These are phyloP conservation scores for Microcera coccophila DNA, from an alignment of 2,329 filamentous ascomycete species.

Conservation along the genomic window DNA sequence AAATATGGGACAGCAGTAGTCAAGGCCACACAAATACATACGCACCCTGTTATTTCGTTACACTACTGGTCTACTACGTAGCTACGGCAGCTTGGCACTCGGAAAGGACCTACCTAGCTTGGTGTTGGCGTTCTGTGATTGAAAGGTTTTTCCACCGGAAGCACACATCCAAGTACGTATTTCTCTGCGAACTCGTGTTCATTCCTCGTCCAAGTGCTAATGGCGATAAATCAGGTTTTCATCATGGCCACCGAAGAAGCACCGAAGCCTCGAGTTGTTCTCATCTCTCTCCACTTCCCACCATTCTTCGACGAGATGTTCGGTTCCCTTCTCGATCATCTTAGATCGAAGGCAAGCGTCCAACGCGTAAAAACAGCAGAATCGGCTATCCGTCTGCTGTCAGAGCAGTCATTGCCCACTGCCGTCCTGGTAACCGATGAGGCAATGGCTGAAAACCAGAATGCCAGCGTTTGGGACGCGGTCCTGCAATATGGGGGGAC, in stretches of 20 bases:
- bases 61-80: too few species aligned
- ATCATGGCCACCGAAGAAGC: slow-evolving; percentile 1
- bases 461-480: slow-evolving; percentile 11
- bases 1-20: too few species aligned
- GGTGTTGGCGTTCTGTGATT: too few species aligned
- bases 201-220: too few species aligned
- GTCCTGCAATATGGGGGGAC: slow-evolving; percentile 13
- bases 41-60: too few species aligned
- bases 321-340: slow-evolving; percentile 3
- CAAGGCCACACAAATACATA: too few species aligned
- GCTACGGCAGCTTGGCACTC: too few species aligned
- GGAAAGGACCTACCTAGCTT: too few species aligned
- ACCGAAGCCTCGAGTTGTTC: neutral
- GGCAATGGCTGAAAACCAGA: slow-evolving; percentile 5
- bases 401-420: slow-evolving; percentile 3
- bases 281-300: slow-evolving; percentile 7
- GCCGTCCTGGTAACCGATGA: slow-evolving; percentile 16
- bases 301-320: slow-evolving; percentile 12
- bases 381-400: slow-evolving; percentile 6
- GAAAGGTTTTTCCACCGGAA: too few species aligned
- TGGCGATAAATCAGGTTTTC: too few species aligned
- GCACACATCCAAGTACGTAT: too few species aligned
- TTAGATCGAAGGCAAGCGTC: slow-evolving; percentile 6
- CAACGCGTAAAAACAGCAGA: slow-evolving; percentile 2
- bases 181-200: too few species aligned